These are phyloP conservation scores for Lactarius indigo DNA, from an alignment of 768 basidiomycete species.

Conservation along the genomic window DNA sequence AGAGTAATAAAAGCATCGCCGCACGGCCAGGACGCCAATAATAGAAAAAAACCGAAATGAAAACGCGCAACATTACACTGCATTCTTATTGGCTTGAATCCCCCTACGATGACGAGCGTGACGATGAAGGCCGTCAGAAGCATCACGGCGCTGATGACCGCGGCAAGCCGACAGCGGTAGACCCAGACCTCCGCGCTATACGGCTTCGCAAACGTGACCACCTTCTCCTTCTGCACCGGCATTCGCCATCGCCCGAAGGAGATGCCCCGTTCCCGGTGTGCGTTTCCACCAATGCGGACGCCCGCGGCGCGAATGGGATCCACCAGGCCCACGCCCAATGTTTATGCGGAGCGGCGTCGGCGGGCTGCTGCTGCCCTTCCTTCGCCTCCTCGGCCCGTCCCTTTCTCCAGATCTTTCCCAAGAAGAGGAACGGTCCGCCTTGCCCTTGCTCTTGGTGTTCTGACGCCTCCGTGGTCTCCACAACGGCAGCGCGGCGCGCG, in stretches of 20 bases:
- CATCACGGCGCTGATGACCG: conserved; percentile 53
- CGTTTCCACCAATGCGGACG: not conserved
- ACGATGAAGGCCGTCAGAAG: conserved; percentile 48
- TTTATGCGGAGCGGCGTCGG: not conserved
- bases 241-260: conserved; percentile 36
- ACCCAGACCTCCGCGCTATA: conserved; percentile 38
- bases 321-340: not conserved
- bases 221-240: conserved; percentile 23
- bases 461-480: conserved; percentile 6
- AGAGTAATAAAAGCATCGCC: not conserved
- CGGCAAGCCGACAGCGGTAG: conserved; percentile 53
- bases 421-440: conserved; percentile 17
- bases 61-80: not conserved
- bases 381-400: conserved; percentile 13
- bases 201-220: conserved; percentile 18
- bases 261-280: not conserved
- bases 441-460: not conserved
- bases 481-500: conserved; percentile 38
- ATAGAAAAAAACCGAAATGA: not conserved
- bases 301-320: not conserved
- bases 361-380: conserved; percentile 18
- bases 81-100: not conserved
- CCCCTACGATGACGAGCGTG: conserved; percentile 39
- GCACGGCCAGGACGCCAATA: not conserved
- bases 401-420: conserved; percentile 14